Evolutionary conservation across 2,329 filamentous ascomycete species (phyloP).

Genomic region (Alternaria triticina): DNA sequence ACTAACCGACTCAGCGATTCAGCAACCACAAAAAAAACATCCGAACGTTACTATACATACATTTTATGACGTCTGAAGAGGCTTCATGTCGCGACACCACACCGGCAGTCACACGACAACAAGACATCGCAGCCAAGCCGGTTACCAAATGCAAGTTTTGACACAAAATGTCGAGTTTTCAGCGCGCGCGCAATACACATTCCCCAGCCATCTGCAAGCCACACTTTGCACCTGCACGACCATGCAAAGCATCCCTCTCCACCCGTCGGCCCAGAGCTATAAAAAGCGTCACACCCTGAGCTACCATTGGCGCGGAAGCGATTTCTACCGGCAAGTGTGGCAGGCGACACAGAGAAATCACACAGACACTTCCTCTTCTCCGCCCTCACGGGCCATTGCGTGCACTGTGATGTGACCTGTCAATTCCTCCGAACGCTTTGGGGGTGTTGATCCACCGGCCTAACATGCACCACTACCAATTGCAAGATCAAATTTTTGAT

Average conservation of each 20-base stretch:
- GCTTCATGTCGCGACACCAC: not conserved
- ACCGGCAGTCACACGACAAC: not conserved
- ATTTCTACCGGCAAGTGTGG: slow-evolving; percentile 14
- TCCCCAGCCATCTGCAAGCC: slow-evolving; percentile 28
- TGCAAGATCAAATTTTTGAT: not conserved
- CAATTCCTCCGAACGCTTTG: slow-evolving; percentile 2
- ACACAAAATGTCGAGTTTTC: not conserved
- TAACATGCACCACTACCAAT: not conserved
- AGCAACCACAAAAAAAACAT: not conserved
- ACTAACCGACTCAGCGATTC: not conserved
- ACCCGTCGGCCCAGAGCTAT: slow-evolving; percentile 23
- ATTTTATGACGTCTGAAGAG: slow-evolving; percentile 9
- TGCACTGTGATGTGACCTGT: not conserved
- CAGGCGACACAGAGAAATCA: slow-evolving; percentile 31
- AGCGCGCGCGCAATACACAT: slow-evolving; percentile 15
- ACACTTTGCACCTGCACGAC: slow-evolving; percentile 26
- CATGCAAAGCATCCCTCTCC: slow-evolving; percentile 8
- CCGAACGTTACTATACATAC: not conserved
- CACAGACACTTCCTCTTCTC: slow-evolving; percentile 21
- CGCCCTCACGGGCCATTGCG: slow-evolving; percentile 20
- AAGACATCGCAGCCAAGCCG: slow-evolving; percentile 20
- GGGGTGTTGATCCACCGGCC: not conserved
- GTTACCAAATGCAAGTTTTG: slow-evolving; percentile 6
- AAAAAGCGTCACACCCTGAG: slow-evolving; percentile 30
- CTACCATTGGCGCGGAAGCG: slow-evolving; percentile 24